phyloP scores from a whole-genome alignment of 169 alveolate genomes.

The Blepharisma undulans region DNA sequence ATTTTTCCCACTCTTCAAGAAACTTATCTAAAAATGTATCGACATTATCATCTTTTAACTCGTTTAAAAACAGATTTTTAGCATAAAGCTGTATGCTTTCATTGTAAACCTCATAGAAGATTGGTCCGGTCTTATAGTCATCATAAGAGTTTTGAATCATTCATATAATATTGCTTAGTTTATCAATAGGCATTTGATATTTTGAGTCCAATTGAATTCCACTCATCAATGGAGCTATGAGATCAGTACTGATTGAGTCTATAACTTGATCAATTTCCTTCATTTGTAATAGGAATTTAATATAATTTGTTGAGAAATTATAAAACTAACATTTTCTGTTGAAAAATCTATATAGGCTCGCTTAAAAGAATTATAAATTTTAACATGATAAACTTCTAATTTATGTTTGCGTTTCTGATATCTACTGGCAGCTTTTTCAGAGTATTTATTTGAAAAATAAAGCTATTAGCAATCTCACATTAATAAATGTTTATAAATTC shows the following conservation, averaged over 20 bases:
- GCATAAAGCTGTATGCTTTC: neutral
- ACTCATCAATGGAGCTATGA: neutral
- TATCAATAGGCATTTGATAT: neutral
- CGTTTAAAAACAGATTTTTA: neutral
- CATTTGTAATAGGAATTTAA: neutral
- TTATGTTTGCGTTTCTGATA: neutral
- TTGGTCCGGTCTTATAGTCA: neutral
- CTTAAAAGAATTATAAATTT: neutral
- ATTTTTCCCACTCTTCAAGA: neutral
- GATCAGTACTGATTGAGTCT: neutral
- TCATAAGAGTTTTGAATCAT: neutral
- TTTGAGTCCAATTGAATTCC: neutral
- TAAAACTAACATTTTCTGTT: neutral
- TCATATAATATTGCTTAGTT: neutral
- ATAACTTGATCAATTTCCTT: neutral
- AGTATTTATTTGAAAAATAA: neutral
- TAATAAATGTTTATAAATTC: neutral
- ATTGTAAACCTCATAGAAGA: neutral
- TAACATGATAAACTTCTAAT: neutral
- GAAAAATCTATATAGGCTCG: too few relatives aligned
- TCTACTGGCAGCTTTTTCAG: neutral
- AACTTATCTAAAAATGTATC: neutral
- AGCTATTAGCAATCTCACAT: neutral
- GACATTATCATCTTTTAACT: neutral
- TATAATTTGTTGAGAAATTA: neutral